Evolutionary conservation across 2,329 filamentous ascomycete species (phyloP), one percentile per base, ranked within the genome.

Genomic region (Shiraia sp.): DNA sequence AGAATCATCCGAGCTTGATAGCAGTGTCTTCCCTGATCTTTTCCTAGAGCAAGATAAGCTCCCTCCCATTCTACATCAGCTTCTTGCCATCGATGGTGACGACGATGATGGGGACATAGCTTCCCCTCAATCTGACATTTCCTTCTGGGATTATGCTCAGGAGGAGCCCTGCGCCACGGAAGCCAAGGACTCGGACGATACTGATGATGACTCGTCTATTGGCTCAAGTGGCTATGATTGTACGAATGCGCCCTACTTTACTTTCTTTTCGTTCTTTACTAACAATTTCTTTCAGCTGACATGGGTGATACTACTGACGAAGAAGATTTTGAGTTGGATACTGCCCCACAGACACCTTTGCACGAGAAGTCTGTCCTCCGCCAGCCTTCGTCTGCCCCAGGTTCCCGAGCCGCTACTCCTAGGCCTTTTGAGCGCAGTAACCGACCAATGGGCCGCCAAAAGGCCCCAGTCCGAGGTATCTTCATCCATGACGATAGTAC

Each of bases 31-130:
- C 48, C 86, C 87, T 1, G 83, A 90, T 62, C 83, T 92, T 45
- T 92, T 92, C 66, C 76, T 91, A 42, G 82, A 87, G 35, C 86
- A 90, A 68, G 86, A 82, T 60, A 78, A 81, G 12, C 75, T 92
- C 4, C 87, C 90, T 55, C 85, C 86, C 5, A 78, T 79, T 36
- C 83, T 92, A 59, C 85, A 86, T 50, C 80, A 81, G 29, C 83
- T 88, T 70, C 86, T 91, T 51, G 86, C 90, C 62, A 78, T 80
- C 49, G 65, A 68, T 19, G 55, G 62, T 42, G 63, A 69, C 40
- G 59, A 62, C 32, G 64, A 70, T 27, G 55, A 63, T 25, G 82
- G 77, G 4, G 76, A 76, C 44, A 80, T 77, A 15, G 47, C 53
- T 30, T 68, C 66, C 41, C 65, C 63, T 32, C 64, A 63, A 38